Evolutionary conservation across 306 rosid species (phyloP).

Genomic region (Cucurbita moschata): DNA sequence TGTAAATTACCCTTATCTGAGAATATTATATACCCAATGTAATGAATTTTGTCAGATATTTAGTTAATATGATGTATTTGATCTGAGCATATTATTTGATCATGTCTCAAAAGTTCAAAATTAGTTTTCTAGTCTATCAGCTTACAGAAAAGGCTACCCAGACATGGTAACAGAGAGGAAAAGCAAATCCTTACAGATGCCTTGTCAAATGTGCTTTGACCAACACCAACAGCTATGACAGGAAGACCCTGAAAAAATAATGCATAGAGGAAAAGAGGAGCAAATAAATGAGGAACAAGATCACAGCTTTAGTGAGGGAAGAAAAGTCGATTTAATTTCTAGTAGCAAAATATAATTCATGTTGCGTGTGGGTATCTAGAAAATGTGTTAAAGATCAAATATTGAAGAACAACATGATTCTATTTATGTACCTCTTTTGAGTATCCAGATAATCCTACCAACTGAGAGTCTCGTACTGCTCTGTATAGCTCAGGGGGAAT

Average conservation of each 20-base stretch:
- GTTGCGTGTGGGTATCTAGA: not conserved
- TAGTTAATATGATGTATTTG: not conserved
- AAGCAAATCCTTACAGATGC: conserved; percentile 63
- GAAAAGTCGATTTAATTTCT: not conserved
- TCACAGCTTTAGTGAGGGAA: not conserved
- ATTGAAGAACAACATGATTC: not conserved
- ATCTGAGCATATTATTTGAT: not conserved
- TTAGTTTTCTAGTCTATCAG: not conserved
- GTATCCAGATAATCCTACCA: conserved; percentile 83
- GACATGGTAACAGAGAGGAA: not conserved
- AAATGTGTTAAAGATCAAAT: not conserved
- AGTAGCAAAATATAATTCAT: not conserved
- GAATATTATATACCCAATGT: not conserved
- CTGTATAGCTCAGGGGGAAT: conserved; percentile 53
- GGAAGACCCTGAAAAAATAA: conserved; percentile 63
- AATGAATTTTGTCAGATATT: not conserved
- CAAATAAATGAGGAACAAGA: not conserved
- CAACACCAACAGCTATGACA: conserved; percentile 76
- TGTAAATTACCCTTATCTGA: not conserved
- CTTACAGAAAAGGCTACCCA: not conserved
- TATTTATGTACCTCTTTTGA: conserved; percentile 56
- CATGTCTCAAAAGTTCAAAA: not conserved
- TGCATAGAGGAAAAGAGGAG: conserved; percentile 7
- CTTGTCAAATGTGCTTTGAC: conserved; percentile 85
- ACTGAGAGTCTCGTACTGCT: conserved; percentile 63